phyloP scores from a whole-genome alignment of 2,329 filamentous ascomycete species.

The Ophiostoma himal-ulmi region DNA sequence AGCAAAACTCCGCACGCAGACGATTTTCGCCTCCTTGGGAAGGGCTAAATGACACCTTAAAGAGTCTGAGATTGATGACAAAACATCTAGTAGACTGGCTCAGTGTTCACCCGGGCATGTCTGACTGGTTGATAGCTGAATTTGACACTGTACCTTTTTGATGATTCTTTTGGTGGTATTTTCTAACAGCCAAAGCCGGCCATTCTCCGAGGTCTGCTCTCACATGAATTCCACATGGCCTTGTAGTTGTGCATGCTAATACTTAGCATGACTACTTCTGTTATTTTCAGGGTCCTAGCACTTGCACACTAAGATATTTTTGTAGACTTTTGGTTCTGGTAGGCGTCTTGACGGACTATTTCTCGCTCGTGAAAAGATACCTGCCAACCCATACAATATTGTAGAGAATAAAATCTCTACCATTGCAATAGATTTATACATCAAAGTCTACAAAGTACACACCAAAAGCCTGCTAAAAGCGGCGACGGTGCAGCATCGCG shows the following conservation, averaged over 20 bases:
- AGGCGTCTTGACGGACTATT: neutral
- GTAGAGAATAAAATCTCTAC: neutral
- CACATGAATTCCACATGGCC: neutral
- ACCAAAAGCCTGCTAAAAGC: neutral
- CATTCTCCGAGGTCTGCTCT: neutral
- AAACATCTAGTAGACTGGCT: neutral
- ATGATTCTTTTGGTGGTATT: neutral
- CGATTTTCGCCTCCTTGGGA: neutral
- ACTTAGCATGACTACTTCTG: neutral
- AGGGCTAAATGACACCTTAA: neutral
- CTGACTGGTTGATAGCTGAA: neutral
- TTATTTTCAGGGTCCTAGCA: neutral
- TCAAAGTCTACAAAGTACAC: neutral
- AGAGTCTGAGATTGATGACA: neutral
- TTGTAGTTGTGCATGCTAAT: neutral
- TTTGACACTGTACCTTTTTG: neutral
- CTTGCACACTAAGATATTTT: neutral
- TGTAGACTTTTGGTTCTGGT: neutral
- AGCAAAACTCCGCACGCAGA: neutral
- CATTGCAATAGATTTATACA: neutral
- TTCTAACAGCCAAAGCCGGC: neutral
- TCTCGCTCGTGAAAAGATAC: neutral
- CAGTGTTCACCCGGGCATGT: constrained; percentile 2
- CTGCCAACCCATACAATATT: neutral
- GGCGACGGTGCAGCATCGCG: neutral